phyloP scores from a whole-genome alignment of 768 basidiomycete genomes.

The Auriscalpium vulgare region DNA sequence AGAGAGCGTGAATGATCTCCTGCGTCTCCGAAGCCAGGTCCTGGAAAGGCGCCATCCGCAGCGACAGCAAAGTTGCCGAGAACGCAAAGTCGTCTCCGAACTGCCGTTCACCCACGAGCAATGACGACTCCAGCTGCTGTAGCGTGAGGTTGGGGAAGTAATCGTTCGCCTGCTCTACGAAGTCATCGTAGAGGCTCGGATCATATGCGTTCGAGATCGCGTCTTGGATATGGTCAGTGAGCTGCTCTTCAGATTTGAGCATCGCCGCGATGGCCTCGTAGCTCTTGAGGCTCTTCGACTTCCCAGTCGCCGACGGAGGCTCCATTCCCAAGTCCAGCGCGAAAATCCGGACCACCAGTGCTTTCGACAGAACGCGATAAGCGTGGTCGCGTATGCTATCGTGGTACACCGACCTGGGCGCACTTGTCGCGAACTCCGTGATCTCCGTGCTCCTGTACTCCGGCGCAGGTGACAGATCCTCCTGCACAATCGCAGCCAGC shows the following conservation, averaged over 20 bases:
- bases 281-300: constrained; percentile 46
- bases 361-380: constrained; percentile 64
- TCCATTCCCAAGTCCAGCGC: constrained; percentile 68
- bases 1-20: constrained; percentile 47
- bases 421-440: constrained; percentile 32
- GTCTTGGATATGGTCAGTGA: constrained; percentile 60
- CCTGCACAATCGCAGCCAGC: constrained; percentile 52
- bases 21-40: constrained; percentile 39
- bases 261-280: constrained; percentile 47
- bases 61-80: constrained; percentile 48
- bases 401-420: constrained; percentile 46
- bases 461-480: constrained; percentile 69
- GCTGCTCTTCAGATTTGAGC: constrained; percentile 54
- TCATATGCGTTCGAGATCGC: constrained; percentile 67
- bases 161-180: constrained; percentile 40
- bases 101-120: constrained; percentile 58
- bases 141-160: constrained; percentile 55
- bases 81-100: constrained; percentile 80
- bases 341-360: constrained; percentile 67
- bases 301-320: constrained; percentile 23
- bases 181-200: constrained; percentile 59
- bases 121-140: constrained; percentile 54
- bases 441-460: constrained; percentile 50
- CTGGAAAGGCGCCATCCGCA: constrained; percentile 49
- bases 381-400: constrained; percentile 55